phyloP scores from a whole-genome alignment of 305 asterid genomes.

The Fraxinus nigra region DNA sequence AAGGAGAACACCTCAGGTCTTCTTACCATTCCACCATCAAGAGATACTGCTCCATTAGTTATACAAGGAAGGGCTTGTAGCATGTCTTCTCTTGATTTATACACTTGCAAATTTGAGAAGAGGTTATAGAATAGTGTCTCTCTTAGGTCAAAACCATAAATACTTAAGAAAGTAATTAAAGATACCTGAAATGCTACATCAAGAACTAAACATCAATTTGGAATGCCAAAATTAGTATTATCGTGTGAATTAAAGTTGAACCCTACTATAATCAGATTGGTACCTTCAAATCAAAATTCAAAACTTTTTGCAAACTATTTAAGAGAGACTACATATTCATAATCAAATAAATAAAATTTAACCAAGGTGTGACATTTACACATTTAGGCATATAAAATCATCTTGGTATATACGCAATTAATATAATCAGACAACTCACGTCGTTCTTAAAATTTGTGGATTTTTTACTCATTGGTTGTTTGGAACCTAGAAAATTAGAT shows the following conservation, averaged over 20 bases:
- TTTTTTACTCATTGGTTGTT: too few relatives aligned
- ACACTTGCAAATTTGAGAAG: slow-evolving; percentile 71
- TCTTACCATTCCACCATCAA: slow-evolving; percentile 75
- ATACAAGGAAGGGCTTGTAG: slow-evolving; percentile 45
- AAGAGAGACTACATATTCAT: too few relatives aligned
- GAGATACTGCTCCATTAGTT: slow-evolving; percentile 64
- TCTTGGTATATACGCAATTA: too few relatives aligned
- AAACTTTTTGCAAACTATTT: too few relatives aligned
- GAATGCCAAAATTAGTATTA: background rate
- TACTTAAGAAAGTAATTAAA: background rate
- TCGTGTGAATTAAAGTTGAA: background rate
- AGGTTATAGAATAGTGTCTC: slow-evolving; percentile 75
- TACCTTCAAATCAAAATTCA: background rate
- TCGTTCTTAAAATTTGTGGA: too few relatives aligned
- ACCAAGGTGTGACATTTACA: too few relatives aligned
- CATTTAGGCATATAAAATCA: too few relatives aligned
- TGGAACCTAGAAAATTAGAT: too few relatives aligned
- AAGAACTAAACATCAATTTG: background rate
- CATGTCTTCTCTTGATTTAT: slow-evolving; percentile 69
- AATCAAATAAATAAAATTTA: too few relatives aligned
- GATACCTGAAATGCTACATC: background rate
- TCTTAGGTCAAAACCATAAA: slow-evolving; percentile 14
- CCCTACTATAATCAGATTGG: background rate
- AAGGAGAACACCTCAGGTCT: slow-evolving; percentile 42
- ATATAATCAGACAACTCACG: too few relatives aligned